A percentile compares a stretch with the other conserved stretches of the same genome.
phyloP scores from a whole-genome alignment of 1,284 basidiomycete genomes.

The Marasmius fiardii region DNA sequence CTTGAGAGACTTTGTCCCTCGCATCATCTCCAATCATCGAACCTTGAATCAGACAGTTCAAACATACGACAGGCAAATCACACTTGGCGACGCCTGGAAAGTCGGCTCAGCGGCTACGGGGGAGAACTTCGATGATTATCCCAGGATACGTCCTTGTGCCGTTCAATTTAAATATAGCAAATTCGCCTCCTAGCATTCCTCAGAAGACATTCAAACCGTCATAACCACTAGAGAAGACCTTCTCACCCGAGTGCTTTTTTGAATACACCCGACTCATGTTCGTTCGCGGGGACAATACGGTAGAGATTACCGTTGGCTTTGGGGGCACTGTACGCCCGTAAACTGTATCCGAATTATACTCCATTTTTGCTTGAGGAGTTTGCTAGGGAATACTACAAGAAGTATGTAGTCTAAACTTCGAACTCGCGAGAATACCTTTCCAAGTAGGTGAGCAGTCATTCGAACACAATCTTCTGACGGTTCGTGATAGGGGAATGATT shows the following conservation, averaged over 20 bases:
- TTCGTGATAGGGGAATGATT: too few species aligned
- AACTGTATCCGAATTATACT: neutral
- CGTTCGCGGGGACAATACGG: neutral
- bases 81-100: neutral
- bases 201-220: neutral
- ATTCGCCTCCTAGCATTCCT: neutral
- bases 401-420: too few species aligned
- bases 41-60: constrained; percentile 2
- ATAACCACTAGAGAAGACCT: neutral
- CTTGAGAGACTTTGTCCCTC: neutral
- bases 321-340: neutral
- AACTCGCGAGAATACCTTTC: too few species aligned
- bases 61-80: neutral
- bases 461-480: too few species aligned
- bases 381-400: neutral
- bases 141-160: neutral
- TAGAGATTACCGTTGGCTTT: neutral
- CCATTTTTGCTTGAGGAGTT: constrained; percentile 1
- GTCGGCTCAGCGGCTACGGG: neutral
- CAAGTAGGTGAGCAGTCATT: too few species aligned
- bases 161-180: neutral
- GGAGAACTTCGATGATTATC: constrained; percentile 4
- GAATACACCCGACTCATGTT: neutral
- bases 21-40: neutral
- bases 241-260: neutral